Base-by-base conservation (phyloP, 352 stramenopile species). In the Phytopythium delawarense region DNA sequence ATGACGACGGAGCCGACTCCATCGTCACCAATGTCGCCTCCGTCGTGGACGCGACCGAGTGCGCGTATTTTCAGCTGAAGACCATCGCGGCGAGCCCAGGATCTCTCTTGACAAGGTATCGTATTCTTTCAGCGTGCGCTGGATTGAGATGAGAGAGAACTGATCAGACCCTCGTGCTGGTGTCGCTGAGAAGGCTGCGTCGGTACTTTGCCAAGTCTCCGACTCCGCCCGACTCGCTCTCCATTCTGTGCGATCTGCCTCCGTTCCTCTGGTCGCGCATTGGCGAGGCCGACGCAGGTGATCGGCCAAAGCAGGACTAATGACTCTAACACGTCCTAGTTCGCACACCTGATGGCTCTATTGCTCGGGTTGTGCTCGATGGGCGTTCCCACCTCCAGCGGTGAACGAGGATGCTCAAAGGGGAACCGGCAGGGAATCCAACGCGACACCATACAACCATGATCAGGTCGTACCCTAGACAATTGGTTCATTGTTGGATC, bases 81-180 rank as follows among this genome's bases (percentile, higher is more conserved):
- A 65, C 68, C 0, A 61, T 78, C 25, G 51, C 61, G 11, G 69
- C 62, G 37, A 69, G 60, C 32, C 42, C 61, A 28, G 44, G 56
- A 28, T 59, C 62, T 28, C 71, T 71, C 32, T 74, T 75, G 51
- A 71, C 65, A 53, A 73, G 71, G 71, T 78, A 48, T 28, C 25
- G 25, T 28, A 28, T 28, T 28, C 39, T 39, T 8, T 39, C 11
- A 12, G 11, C 5, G 34, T 39, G 34, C 1, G 5, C 34, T 39
- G 34, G 34, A 39, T 39, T 8, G 34, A 39, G 34, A 39, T 39
- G 34, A 39, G 1, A 39, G 34, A 39, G 34, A 8, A 12, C 34
- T 39, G 11, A 39, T 39, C 34, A 13, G 11, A 28, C 25, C 25
- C 25, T 39, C 5, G 34, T 12, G 7, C 5, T 39, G 34, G 5